Percentiles rank a stretch among this genome's conserved stretches.
Evolutionary conservation across 2,329 filamentous ascomycete genomes (phyloP).

Genomic region (Trichoderma koningii): DNA sequence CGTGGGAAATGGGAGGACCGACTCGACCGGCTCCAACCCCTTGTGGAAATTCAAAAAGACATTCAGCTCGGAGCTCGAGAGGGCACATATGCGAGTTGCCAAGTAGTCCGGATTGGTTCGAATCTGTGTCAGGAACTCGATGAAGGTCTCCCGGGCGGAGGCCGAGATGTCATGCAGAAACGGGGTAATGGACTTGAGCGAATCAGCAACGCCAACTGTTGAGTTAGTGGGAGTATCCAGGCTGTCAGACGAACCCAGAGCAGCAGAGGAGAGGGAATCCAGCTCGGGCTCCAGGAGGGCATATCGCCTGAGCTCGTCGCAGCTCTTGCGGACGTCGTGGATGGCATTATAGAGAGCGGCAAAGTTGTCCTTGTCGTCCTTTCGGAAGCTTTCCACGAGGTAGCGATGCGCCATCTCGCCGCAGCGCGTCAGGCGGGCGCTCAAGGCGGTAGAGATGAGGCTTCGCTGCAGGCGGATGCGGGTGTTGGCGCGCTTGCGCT

Average conservation of each 20-base stretch:
- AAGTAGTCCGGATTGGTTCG: conserved; percentile 87
- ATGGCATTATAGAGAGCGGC: conserved; percentile 73
- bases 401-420: conserved; percentile 74
- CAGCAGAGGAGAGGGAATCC: conserved; percentile 54
- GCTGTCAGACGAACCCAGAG: conserved; percentile 51
- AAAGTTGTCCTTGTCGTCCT: conserved; percentile 78
- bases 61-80: conserved; percentile 75
- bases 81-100: conserved; percentile 74
- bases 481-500: conserved; percentile 74
- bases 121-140: conserved; percentile 79
- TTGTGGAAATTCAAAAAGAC: conserved; percentile 77
- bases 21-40: conserved; percentile 77
- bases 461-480: conserved; percentile 73
- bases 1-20: conserved; percentile 72
- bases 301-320: conserved; percentile 70
- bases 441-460: conserved; percentile 73
- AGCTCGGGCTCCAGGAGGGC: conserved; percentile 72
- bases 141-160: conserved; percentile 71
- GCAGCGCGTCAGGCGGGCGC: conserved; percentile 71
- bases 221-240: conserved; percentile 51
- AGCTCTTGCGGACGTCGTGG: conserved; percentile 76
- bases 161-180: conserved; percentile 74
- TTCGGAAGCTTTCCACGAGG: conserved; percentile 75
- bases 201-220: conserved; percentile 42
- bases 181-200: conserved; percentile 50